Evolutionary conservation across 768 basidiomycete genomes (phyloP).

Genomic region (Dentipellis sp.): DNA sequence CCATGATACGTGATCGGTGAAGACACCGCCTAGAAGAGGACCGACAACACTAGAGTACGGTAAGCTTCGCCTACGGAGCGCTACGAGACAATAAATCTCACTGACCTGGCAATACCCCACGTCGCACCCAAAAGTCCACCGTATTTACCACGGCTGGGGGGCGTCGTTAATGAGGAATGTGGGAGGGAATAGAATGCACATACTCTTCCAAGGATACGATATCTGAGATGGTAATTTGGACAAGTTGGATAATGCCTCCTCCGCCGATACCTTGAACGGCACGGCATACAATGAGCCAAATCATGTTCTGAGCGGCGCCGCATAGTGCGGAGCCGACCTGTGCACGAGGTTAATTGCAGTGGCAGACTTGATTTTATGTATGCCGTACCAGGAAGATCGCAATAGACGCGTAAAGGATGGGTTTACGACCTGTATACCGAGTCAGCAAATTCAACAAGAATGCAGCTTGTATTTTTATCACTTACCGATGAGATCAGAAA

Average conservation of each 20-base stretch:
- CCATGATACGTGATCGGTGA: constrained; percentile 73
- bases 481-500: constrained; percentile 49
- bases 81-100: neutral
- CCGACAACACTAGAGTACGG: constrained; percentile 44
- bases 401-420: constrained; percentile 59
- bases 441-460: neutral
- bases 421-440: constrained; percentile 36
- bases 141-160: constrained; percentile 62
- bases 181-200: constrained; percentile 15
- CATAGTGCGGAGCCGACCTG: constrained; percentile 75
- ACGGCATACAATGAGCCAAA: constrained; percentile 66
- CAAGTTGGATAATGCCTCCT: constrained; percentile 70
- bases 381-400: constrained; percentile 49
- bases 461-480: neutral
- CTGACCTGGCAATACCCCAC: constrained; percentile 58
- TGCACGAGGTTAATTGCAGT: neutral
- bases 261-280: constrained; percentile 82
- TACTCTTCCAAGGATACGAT: constrained; percentile 76
- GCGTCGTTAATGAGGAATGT: neutral
- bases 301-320: constrained; percentile 72
- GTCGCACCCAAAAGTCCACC: constrained; percentile 70
- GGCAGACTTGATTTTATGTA: neutral
- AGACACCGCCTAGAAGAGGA: constrained; percentile 72
- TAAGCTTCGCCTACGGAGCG: neutral
- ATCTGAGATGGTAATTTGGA: constrained; percentile 73